Evolutionary conservation across 1,139 yeast genomes (phyloP).

Genomic region (Candida pseudoviswanathii): DNA sequence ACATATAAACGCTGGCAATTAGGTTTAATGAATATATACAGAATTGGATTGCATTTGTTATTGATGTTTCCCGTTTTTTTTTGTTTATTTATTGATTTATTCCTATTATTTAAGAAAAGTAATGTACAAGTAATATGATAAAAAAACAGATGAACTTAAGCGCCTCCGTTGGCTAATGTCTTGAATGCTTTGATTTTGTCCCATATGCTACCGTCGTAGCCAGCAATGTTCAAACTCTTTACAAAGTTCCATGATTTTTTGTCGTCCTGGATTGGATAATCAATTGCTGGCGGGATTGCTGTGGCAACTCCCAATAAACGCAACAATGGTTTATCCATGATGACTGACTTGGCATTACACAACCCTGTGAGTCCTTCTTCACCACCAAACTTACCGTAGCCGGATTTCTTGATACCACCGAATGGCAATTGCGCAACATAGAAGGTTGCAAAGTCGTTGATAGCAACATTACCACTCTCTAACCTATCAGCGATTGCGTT

Average conservation of each 20-base stretch:
- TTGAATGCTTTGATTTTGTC: slow-evolving; percentile 48
- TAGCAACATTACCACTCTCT: slow-evolving; percentile 88
- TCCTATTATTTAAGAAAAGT: neutral
- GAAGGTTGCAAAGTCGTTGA: slow-evolving; percentile 95
- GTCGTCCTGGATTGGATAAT: slow-evolving; percentile 84
- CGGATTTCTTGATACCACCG: slow-evolving; percentile 91
- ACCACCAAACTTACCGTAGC: slow-evolving; percentile 96
- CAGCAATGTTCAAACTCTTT: slow-evolving; percentile 78
- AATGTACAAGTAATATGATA: slow-evolving; percentile 1
- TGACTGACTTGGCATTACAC: slow-evolving; percentile 82
- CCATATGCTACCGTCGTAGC: slow-evolving; percentile 79
- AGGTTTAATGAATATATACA: neutral
- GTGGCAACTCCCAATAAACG: slow-evolving; percentile 62
- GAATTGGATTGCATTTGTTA: neutral
- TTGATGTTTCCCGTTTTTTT: neutral
- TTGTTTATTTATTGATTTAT: neutral
- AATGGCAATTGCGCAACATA: slow-evolving; percentile 95
- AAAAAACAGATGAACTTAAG: slow-evolving; percentile 4
- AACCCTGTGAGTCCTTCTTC: slow-evolving; percentile 92
- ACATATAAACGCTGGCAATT: slow-evolving; percentile 66
- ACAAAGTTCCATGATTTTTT: slow-evolving; percentile 89
- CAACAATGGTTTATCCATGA: slow-evolving; percentile 79
- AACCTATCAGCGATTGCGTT: slow-evolving; percentile 64
- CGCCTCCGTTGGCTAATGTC: slow-evolving; percentile 37
- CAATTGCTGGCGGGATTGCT: slow-evolving; percentile 81